Evolutionary conservation across 441 rosid species (phyloP).

Genomic region (Bocquillonia castaneifolia): DNA sequence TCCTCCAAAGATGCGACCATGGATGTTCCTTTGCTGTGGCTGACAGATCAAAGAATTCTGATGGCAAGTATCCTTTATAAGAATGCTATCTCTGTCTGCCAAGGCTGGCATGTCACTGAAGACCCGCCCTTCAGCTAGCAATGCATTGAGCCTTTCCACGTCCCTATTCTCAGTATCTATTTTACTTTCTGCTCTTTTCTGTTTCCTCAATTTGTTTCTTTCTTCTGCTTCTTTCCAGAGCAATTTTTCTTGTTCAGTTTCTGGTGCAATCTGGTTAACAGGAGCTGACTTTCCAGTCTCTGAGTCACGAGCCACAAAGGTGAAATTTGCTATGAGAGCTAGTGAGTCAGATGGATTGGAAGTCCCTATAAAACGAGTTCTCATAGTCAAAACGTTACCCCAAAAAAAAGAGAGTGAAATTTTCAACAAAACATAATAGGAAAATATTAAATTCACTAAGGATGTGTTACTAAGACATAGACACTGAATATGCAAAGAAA

Average conservation of each 20-base stretch:
- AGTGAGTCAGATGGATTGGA: conserved; percentile 39
- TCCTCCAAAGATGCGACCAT: conserved; percentile 77
- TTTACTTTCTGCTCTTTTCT: conserved; percentile 48
- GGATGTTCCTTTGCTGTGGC: conserved; percentile 78
- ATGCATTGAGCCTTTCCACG: conserved; percentile 38
- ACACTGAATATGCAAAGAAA: neutral
- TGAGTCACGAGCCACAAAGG: conserved; percentile 78
- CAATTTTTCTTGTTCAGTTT: conserved; percentile 52
- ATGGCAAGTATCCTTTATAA: conserved; percentile 59
- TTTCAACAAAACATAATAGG: too few relatives aligned
- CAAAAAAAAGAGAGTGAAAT: neutral
- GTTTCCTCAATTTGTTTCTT: conserved; percentile 57
- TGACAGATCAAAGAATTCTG: conserved; percentile 72
- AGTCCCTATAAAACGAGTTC: conserved; percentile 40
- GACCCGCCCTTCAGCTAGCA: conserved; percentile 65
- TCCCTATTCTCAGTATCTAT: conserved; percentile 42
- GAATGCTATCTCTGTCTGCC: conserved; percentile 81
- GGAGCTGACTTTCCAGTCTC: conserved; percentile 68
- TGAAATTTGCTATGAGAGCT: conserved; percentile 14
- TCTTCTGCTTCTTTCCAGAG: conserved; percentile 71
- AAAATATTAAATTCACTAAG: too few relatives aligned
- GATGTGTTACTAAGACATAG: neutral
- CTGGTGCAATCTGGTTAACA: conserved; percentile 58
- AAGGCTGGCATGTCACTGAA: conserved; percentile 81
- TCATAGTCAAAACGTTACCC: neutral